Percentiles rank a stretch among this genome's conserved stretches.
Evolutionary conservation across 1,284 basidiomycete species (phyloP).

Genomic region (Heterobasidion irregulare): DNA sequence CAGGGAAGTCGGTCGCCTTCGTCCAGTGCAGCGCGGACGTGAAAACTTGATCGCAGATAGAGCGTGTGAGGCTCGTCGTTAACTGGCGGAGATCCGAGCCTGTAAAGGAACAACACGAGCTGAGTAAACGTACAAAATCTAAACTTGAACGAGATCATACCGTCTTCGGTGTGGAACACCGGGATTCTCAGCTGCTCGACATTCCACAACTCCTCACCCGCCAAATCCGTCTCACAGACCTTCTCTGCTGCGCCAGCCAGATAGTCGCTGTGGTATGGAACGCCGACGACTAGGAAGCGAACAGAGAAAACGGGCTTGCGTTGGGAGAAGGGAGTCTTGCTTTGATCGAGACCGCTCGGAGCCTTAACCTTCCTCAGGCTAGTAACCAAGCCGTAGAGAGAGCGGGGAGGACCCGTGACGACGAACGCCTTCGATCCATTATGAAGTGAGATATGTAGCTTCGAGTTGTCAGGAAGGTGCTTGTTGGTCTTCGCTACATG

Average conservation of each 20-base stretch:
- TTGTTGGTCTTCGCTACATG: slow-evolving; percentile 88
- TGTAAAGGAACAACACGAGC: slow-evolving; percentile 22
- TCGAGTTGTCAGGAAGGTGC: slow-evolving; percentile 72
- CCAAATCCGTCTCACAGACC: slow-evolving; percentile 68
- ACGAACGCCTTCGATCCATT: slow-evolving; percentile 92
- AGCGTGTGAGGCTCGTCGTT: slow-evolving; percentile 64
- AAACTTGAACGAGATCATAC: slow-evolving; percentile 34
- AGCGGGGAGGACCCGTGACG: slow-evolving; percentile 86
- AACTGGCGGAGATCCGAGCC: slow-evolving; percentile 75
- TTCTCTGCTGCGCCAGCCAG: slow-evolving; percentile 73
- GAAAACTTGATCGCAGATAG: slow-evolving; percentile 91
- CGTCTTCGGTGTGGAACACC: slow-evolving; percentile 90
- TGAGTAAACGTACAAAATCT: slow-evolving; percentile 4
- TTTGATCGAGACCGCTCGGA: slow-evolving; percentile 83
- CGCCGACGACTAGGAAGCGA: slow-evolving; percentile 90
- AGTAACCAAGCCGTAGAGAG: slow-evolving; percentile 91
- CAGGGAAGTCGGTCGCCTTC: slow-evolving; percentile 83
- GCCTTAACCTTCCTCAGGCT: slow-evolving; percentile 88
- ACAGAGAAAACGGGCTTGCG: slow-evolving; percentile 91
- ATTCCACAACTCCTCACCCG: slow-evolving; percentile 77
- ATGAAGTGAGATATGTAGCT: slow-evolving; percentile 82
- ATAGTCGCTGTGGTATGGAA: slow-evolving; percentile 93
- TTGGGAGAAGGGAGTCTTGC: slow-evolving; percentile 90
- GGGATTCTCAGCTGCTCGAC: slow-evolving; percentile 70
- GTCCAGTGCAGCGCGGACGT: slow-evolving; percentile 89